Evolutionary conservation across 306 rosid species (phyloP), one percentile per base, ranked within the genome.

Genomic region (Carpinus viminea): DNA sequence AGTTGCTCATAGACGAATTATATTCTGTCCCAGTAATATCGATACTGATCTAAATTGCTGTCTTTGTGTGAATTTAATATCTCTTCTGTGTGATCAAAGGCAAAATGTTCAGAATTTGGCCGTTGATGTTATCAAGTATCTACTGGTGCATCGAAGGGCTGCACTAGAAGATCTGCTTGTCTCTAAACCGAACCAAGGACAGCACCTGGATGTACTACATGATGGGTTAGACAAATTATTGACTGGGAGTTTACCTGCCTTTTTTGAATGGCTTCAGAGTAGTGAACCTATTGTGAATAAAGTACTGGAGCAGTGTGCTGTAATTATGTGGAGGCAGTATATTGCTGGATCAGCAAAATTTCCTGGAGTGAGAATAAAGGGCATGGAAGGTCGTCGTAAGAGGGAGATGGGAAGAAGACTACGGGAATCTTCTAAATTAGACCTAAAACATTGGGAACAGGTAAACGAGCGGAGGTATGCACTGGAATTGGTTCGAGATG

Each of bases 321-420:
- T 89, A 62, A 87, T 93, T 80, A 93, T 93, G 98, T 96, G 99
- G 99, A 90, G 87, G 83, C 99, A 96, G 88, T 96, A 89, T 88
- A 89, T 96, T 84, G 81, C 94, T 26, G 98, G 97, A 78, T 93
- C 99, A 0, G 77, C 91, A 24, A 96, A 96, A 80, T 96, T 96
- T 86, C 99, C 99, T 7, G 99, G 98, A 50, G 97, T 93, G 81
- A 96, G 98, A 87, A 86, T 96, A 81, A 96, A 93, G 86, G 98
- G 87, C 81, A 85, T 96, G 87, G 99, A 96, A 79, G 93, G 97
- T 54, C 99, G 98, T 78, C 94, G 97, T 43, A 93, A 89, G 88
- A 90, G 85, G 90, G 99, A 96, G 87, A 79, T 93, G 88, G 99
- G 92, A 65, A 91, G 91, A 81, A 96, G 88, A 82, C 86, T 96